A percentile compares a stretch with the other conserved stretches of the same genome.
phyloP scores from a whole-genome alignment of 78 protist species.

The Chrysochromulina tobinii region DNA sequence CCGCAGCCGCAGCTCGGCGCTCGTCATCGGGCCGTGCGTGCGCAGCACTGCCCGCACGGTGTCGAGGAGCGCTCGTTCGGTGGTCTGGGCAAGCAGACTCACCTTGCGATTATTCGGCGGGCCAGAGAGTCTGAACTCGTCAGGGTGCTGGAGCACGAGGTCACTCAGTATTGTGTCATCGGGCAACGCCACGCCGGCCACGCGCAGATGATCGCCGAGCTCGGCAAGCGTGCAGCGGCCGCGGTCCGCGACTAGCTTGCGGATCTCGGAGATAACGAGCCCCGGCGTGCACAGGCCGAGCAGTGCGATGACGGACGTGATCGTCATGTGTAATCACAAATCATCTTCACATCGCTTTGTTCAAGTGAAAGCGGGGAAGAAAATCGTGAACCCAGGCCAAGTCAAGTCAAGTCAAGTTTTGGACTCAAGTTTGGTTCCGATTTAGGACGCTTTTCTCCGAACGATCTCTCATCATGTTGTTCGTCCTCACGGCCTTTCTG shows the following conservation, averaged over 20 bases:
- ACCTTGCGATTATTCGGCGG: background rate
- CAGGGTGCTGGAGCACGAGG: background rate
- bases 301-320: too few relatives aligned
- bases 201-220: background rate
- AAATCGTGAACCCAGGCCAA: too few relatives aligned
- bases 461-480: too few relatives aligned
- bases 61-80: background rate
- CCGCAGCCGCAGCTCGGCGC: background rate
- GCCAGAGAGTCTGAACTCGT: background rate
- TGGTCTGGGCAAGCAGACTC: background rate
- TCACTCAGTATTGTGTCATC: background rate
- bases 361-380: too few relatives aligned
- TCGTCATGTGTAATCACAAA: too few relatives aligned
- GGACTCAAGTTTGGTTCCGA: too few relatives aligned
- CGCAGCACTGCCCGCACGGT: background rate
- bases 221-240: slow-evolving; percentile 1
- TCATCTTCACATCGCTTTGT: too few relatives aligned
- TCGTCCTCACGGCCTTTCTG: too few relatives aligned
- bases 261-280: background rate
- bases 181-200: background rate
- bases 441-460: too few relatives aligned
- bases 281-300: too few relatives aligned
- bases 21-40: background rate
- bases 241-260: background rate
- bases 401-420: too few relatives aligned